Conservation (phyloP, 345 rosid species). For the Gossypium ekmanianum region DNA sequence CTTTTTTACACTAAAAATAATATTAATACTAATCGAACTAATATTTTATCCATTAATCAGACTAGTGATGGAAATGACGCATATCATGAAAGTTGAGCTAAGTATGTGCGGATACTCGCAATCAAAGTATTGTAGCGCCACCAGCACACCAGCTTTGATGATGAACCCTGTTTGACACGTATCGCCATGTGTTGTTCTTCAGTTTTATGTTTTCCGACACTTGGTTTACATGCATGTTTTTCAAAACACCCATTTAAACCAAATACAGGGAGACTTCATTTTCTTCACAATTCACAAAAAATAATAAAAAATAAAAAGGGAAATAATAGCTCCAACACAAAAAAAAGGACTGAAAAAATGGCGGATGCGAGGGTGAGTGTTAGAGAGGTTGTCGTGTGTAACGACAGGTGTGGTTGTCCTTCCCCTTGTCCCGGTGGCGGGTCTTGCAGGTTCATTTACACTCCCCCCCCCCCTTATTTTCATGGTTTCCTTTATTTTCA, state of each 20-base stretch:
- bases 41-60: no score
- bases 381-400: constrained; percentile 19
- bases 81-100: no score
- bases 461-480: no score
- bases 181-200: neutral
- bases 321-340: no score
- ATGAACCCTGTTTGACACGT: neutral
- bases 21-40: no score
- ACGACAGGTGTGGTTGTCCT: constrained; percentile 39
- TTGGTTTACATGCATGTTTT: neutral
- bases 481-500: no score
- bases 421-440: constrained; percentile 41
- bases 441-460: constrained; percentile 38
- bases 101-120: no score
- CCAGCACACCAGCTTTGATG: neutral
- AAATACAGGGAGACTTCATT: neutral
- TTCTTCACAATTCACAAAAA: neutral
- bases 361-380: constrained; percentile 15
- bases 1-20: rapidly evolving
- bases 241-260: neutral
- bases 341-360: neutral
- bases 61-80: no score
- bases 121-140: no score
- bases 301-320: neutral
- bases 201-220: neutral